These are phyloP conservation scores for Malus asiatica DNA, from an alignment of 306 rosid species.

Conservation along the genomic window DNA sequence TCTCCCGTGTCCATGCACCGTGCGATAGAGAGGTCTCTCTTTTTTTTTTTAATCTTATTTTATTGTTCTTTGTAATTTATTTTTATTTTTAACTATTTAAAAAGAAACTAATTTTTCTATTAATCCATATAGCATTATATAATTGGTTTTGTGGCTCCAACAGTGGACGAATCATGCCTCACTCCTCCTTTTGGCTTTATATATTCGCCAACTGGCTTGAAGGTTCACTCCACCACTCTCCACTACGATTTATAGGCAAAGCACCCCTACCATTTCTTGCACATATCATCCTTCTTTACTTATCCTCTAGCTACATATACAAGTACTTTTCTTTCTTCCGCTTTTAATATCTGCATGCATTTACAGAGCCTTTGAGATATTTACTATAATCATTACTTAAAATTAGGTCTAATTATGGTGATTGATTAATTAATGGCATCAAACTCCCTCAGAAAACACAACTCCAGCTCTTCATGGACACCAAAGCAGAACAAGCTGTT, in stretches of 20 bases:
- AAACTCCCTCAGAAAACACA: slow-evolving; percentile 39
- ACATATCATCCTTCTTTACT: not conserved
- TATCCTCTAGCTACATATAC: not conserved
- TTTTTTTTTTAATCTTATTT: too few relatives aligned
- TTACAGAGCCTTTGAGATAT: not conserved
- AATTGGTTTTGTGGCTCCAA: not conserved
- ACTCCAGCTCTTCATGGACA: slow-evolving; percentile 24
- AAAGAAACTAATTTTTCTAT: too few relatives aligned
- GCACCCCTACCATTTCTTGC: not conserved
- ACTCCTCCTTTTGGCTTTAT: not conserved
- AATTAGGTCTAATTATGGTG: not conserved
- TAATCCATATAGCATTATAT: too few relatives aligned
- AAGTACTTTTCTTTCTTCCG: not conserved
- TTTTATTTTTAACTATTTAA: too few relatives aligned
- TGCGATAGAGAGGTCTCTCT: too few relatives aligned
- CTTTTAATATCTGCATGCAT: not conserved
- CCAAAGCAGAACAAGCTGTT: slow-evolving; percentile 32
- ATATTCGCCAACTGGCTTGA: not conserved
- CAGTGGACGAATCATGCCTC: not conserved
- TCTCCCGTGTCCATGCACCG: too few relatives aligned
- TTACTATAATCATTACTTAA: not conserved
- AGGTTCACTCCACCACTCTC: not conserved
- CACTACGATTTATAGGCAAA: not conserved
- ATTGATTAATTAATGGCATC: slow-evolving; percentile 36
- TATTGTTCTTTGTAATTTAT: too few relatives aligned